A percentile compares a stretch with the other conserved stretches of the same genome.
Conservation (phyloP, 495 filamentous ascomycete species). For the Jackrogersella minutella region DNA sequence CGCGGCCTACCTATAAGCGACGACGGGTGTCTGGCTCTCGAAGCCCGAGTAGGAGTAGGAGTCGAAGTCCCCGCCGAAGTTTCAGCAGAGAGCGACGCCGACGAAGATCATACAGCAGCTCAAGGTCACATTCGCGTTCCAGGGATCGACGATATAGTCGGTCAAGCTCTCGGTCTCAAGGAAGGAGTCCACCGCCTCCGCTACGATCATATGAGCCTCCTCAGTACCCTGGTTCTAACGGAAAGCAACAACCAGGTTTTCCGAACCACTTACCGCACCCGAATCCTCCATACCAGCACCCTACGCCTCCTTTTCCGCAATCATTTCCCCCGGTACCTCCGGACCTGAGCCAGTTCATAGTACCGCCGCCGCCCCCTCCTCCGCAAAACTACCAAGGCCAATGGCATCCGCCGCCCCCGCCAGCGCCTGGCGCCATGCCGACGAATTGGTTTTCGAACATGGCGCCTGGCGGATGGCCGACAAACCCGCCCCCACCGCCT, state of each 20-base stretch:
- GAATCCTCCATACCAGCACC: slow-evolving; percentile 46
- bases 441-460: no score
- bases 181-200: slow-evolving; percentile 38
- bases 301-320: slow-evolving; percentile 44
- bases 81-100: slow-evolving; percentile 60
- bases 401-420: slow-evolving; percentile 58
- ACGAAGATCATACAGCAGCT: slow-evolving; percentile 45
- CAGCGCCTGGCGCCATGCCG: slow-evolving; percentile 20
- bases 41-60: slow-evolving; percentile 25
- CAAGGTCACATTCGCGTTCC: slow-evolving; percentile 48
- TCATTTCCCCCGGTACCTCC: slow-evolving; percentile 38
- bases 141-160: slow-evolving; percentile 14
- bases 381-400: slow-evolving; percentile 59
- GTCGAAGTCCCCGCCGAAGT: slow-evolving; percentile 38
- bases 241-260: slow-evolving; percentile 36
- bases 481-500: slow-evolving; percentile 34
- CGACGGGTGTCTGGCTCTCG: slow-evolving; percentile 43
- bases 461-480: slow-evolving; percentile 35
- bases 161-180: slow-evolving; percentile 56
- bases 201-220: slow-evolving; percentile 41
- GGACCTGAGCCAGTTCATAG: slow-evolving; percentile 40
- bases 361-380: slow-evolving; percentile 52
- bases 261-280: slow-evolving; percentile 33
- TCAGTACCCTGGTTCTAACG: slow-evolving; percentile 37
- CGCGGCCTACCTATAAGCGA: slow-evolving; percentile 46